Evolutionary conservation across 208 protist genomes (phyloP).

Genomic region (Leishmania braziliensis): DNA sequence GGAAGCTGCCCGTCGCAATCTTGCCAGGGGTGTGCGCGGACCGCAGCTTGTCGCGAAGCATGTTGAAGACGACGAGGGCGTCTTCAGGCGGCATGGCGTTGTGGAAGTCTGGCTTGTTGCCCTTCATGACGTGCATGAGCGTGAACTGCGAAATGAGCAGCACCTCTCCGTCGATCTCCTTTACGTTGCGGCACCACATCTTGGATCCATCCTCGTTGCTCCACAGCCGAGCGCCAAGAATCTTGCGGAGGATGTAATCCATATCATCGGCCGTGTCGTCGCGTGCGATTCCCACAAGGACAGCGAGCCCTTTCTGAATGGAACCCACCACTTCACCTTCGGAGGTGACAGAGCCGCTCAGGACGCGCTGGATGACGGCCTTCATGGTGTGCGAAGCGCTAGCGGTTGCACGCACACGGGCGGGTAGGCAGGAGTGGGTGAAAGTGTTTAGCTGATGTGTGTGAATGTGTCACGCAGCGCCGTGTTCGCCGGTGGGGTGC

Average conservation of each 20-base stretch:
- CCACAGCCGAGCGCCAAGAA: slow-evolving; percentile 77
- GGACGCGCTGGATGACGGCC: slow-evolving; percentile 85
- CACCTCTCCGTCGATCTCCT: slow-evolving; percentile 82
- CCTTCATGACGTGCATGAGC: slow-evolving; percentile 88
- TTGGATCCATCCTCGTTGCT: slow-evolving; percentile 62
- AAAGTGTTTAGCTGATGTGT: not conserved
- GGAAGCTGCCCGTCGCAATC: slow-evolving; percentile 85
- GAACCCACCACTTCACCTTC: slow-evolving; percentile 69
- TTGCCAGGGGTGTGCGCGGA: not conserved
- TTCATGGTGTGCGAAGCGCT: slow-evolving; percentile 51
- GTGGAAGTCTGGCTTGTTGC: slow-evolving; percentile 93
- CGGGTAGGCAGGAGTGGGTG: not conserved
- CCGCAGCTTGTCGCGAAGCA: slow-evolving; percentile 62
- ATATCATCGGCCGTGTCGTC: slow-evolving; percentile 79
- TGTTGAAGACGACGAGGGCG: slow-evolving; percentile 80
- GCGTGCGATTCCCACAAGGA: slow-evolving; percentile 81
- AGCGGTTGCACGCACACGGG: not conserved
- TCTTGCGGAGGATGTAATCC: slow-evolving; percentile 82
- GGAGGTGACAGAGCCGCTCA: slow-evolving; percentile 65
- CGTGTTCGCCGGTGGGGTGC: not conserved
- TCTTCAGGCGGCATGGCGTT: slow-evolving; percentile 79
- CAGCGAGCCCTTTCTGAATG: slow-evolving; percentile 76
- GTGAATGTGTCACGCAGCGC: not conserved
- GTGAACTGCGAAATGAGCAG: slow-evolving; percentile 93
- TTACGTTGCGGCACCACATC: slow-evolving; percentile 78